These are phyloP conservation scores for Jasminum sambac DNA, from an alignment of 257 asterid genomes.

Conservation along the genomic window DNA sequence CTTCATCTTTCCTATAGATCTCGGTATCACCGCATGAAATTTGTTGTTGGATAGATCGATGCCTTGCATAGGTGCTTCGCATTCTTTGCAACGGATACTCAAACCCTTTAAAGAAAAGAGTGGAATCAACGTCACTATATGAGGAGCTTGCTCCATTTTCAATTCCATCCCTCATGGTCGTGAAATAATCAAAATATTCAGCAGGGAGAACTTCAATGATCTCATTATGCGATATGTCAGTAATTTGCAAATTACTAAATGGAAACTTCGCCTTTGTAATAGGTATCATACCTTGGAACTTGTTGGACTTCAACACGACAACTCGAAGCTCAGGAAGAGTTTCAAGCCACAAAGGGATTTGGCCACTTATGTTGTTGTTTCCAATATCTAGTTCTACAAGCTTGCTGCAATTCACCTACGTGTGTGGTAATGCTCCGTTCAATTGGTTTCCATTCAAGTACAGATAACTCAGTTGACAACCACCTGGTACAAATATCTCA, in stretches of 20 bases:
- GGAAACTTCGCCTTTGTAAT: not conserved
- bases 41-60: slow-evolving; percentile 30
- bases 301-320: slow-evolving; percentile 25
- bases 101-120: slow-evolving; percentile 3
- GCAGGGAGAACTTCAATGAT: slow-evolving; percentile 21
- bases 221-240: slow-evolving; percentile 24
- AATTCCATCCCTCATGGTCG: slow-evolving; percentile 20
- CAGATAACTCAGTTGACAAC: not conserved
- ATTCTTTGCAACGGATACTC: not conserved
- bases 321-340: slow-evolving; percentile 29
- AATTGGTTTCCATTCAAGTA: slow-evolving; percentile 21
- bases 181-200: slow-evolving; percentile 9
- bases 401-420: slow-evolving; percentile 22
- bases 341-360: slow-evolving; percentile 35
- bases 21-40: slow-evolving; percentile 22
- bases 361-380: slow-evolving; percentile 30
- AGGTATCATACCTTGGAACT: slow-evolving; percentile 17
- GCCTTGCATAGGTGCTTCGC: not conserved
- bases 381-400: slow-evolving; percentile 26
- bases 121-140: not conserved
- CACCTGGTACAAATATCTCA: not conserved
- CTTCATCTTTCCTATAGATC: not conserved
- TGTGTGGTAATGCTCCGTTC: slow-evolving; percentile 11
- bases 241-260: slow-evolving; percentile 12
- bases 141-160: too few species aligned